Percentiles rank a stretch among this genome's conserved stretches.
Conservation (phyloP, 805 yeast species). For the Grigorovia yakushimaensis region DNA sequence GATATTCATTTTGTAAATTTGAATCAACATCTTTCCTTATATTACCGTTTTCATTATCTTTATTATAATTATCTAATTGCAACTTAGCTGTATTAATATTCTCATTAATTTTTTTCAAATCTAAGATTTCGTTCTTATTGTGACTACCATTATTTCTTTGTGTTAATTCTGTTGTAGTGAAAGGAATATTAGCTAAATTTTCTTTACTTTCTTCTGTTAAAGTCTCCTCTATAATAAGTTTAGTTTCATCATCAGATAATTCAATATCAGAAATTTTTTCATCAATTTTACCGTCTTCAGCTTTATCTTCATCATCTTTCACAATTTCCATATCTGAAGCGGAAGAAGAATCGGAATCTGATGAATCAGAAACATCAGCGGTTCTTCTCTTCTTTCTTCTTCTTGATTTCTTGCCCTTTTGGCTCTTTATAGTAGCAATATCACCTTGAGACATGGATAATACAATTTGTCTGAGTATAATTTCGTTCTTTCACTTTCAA, state of each 20-base stretch:
- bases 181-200: slow-evolving; percentile 16
- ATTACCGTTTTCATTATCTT: not conserved
- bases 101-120: slow-evolving; percentile 24
- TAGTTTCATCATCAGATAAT: slow-evolving; percentile 11
- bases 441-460: slow-evolving; percentile 22
- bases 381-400: slow-evolving; percentile 78
- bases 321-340: slow-evolving; percentile 23
- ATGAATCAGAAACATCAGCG: slow-evolving; percentile 53
- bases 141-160: slow-evolving; percentile 9
- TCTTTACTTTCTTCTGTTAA: slow-evolving; percentile 15
- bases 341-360: slow-evolving; percentile 36
- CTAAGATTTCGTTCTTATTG: slow-evolving; percentile 13
- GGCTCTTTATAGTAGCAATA: slow-evolving; percentile 10
- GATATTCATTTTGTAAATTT: slow-evolving; percentile 36
- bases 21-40: not conserved
- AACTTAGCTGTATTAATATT: slow-evolving; percentile 23
- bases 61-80: slow-evolving; percentile 1
- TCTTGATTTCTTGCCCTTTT: slow-evolving; percentile 32
- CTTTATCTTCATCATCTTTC: slow-evolving; percentile 8
- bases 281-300: slow-evolving; percentile 2
- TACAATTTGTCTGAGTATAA: not conserved
- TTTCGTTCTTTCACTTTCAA: not conserved
- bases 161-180: slow-evolving; percentile 31
- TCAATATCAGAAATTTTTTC: slow-evolving; percentile 29
- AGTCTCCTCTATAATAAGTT: slow-evolving; percentile 8